Percentiles rank a stretch among this genome's conserved stretches.
phyloP scores from a whole-genome alignment of 164 flowering plant species.

The Tinospora cordifolia region DNA sequence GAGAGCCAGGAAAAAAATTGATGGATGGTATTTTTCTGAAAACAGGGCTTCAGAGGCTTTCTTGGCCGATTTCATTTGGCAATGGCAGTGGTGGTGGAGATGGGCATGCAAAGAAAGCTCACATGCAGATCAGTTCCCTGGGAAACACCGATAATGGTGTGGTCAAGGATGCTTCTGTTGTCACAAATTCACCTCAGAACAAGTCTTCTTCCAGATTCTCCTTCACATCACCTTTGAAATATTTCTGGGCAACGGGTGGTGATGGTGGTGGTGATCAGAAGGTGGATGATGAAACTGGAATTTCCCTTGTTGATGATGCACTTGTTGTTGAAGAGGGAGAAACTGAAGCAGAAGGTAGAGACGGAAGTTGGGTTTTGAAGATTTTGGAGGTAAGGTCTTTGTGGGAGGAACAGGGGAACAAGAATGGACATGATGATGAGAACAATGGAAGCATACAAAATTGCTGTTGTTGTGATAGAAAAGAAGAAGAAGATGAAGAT shows the following conservation, averaged over 20 bases:
- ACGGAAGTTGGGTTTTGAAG: slow-evolving; percentile 68
- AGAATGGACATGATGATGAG: slow-evolving; percentile 12
- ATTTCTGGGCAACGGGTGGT: slow-evolving; percentile 44
- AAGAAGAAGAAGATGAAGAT: not conserved
- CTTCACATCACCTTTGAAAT: slow-evolving; percentile 46
- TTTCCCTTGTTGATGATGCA: slow-evolving; percentile 42
- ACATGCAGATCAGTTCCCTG: slow-evolving; percentile 33
- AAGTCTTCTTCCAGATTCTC: slow-evolving; percentile 34
- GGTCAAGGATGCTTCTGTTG: slow-evolving; percentile 18
- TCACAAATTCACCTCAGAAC: slow-evolving; percentile 13
- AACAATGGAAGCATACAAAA: too few species aligned
- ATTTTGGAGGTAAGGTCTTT: slow-evolving; percentile 51
- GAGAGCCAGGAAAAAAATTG: not conserved
- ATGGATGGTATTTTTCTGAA: slow-evolving; percentile 62
- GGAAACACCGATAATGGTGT: slow-evolving; percentile 19
- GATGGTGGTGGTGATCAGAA: too few species aligned
- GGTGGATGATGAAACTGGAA: too few species aligned
- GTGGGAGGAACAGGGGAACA: slow-evolving; percentile 31
- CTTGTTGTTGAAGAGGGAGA: slow-evolving; percentile 29
- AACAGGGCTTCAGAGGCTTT: slow-evolving; percentile 36
- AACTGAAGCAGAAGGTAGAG: slow-evolving; percentile 4
- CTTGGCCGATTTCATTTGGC: slow-evolving; percentile 27
- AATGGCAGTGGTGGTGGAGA: slow-evolving; percentile 26
- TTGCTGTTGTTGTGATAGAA: not conserved
- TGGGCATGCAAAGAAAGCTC: slow-evolving; percentile 17